A percentile compares a stretch with the other conserved stretches of the same genome.
Evolutionary conservation across 23 red algal genomes (phyloP).

Genomic region (Gracilaria gracilis): DNA sequence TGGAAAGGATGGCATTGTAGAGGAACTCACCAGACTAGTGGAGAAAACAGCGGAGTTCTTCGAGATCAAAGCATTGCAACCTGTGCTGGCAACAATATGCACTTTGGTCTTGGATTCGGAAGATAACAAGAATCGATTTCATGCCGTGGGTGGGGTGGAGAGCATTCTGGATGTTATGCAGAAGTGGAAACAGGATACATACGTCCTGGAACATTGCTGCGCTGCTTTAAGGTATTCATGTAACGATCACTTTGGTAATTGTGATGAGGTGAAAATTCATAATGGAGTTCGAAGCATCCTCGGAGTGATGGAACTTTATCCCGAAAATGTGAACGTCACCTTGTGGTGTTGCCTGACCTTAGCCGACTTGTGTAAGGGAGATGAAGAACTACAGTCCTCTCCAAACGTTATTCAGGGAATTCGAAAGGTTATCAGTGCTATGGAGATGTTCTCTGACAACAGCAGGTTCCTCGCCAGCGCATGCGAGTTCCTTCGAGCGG

Average conservation of each 20-base stretch:
- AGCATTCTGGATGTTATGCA: conserved; percentile 72
- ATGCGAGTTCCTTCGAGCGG: conserved; percentile 67
- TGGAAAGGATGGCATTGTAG: conserved; percentile 73
- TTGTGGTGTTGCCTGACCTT: conserved; percentile 65
- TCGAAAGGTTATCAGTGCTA: conserved; percentile 63
- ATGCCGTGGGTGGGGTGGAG: conserved; percentile 63
- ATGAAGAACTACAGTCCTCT: conserved; percentile 71
- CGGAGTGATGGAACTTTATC: conserved; percentile 66
- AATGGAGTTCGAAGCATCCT: conserved; percentile 71
- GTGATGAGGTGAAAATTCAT: conserved; percentile 73
- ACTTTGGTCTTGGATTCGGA: conserved; percentile 68
- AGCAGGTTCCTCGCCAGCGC: conserved; percentile 57
- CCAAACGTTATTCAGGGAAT: conserved; percentile 64
- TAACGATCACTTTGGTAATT: conserved; percentile 71
- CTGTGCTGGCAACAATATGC: conserved; percentile 70
- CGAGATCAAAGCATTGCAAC: conserved; percentile 50
- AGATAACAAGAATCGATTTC: conserved; percentile 74
- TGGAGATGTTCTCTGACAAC: conserved; percentile 64
- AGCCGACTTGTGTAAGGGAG: conserved; percentile 70
- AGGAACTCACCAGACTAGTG: conserved; percentile 59
- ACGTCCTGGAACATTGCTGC: conserved; percentile 66
- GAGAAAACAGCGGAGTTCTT: conserved; percentile 52
- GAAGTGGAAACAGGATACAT: conserved; percentile 62
- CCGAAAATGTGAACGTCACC: conserved; percentile 67
- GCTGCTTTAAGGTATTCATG: conserved; percentile 65